Conservation (phyloP, 2,329 filamentous ascomycete genomes). For the Xylaria polymorpha region DNA sequence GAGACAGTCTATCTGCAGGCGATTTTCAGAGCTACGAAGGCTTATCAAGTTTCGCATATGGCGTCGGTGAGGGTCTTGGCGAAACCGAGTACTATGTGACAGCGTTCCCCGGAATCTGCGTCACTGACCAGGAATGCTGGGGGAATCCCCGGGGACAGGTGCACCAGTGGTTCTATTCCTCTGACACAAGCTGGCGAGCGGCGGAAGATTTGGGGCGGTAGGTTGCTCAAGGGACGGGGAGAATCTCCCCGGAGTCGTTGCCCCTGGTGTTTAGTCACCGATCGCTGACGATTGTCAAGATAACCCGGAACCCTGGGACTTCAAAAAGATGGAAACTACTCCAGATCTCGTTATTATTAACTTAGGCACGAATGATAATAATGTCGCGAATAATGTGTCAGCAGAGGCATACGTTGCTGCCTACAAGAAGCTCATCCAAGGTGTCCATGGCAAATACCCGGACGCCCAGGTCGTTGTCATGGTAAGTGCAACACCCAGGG, state of each 20-base stretch:
- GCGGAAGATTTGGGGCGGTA: constrained; percentile 57
- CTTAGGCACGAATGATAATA: constrained; percentile 61
- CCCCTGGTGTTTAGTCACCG: background rate
- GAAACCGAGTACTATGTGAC: constrained; percentile 69
- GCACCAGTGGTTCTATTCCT: constrained; percentile 69
- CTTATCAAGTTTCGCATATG: constrained; percentile 66
- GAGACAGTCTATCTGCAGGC: constrained; percentile 63
- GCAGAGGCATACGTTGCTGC: constrained; percentile 54
- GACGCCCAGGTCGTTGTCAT: constrained; percentile 59
- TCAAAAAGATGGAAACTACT: constrained; percentile 54
- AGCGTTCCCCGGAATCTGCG: constrained; percentile 68
- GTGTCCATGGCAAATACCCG: constrained; percentile 60
- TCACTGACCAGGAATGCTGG: constrained; percentile 66
- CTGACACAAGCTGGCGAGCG: constrained; percentile 63
- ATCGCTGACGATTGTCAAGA: constrained; percentile 45
- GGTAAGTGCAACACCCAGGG: constrained; percentile 46
- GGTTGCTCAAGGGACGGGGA: constrained; percentile 38
- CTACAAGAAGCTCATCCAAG: constrained; percentile 59
- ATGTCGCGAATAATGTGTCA: constrained; percentile 56
- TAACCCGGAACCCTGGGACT: constrained; percentile 59
- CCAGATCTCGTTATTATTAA: constrained; percentile 61
- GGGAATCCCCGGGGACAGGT: constrained; percentile 61
- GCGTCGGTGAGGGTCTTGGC: constrained; percentile 66
- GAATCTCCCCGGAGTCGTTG: background rate
- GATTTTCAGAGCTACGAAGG: constrained; percentile 70